Percentiles rank a stretch among this genome's conserved stretches.
Evolutionary conservation across 1,284 basidiomycete species (phyloP).

Genomic region (Ceratobasidium sp.): DNA sequence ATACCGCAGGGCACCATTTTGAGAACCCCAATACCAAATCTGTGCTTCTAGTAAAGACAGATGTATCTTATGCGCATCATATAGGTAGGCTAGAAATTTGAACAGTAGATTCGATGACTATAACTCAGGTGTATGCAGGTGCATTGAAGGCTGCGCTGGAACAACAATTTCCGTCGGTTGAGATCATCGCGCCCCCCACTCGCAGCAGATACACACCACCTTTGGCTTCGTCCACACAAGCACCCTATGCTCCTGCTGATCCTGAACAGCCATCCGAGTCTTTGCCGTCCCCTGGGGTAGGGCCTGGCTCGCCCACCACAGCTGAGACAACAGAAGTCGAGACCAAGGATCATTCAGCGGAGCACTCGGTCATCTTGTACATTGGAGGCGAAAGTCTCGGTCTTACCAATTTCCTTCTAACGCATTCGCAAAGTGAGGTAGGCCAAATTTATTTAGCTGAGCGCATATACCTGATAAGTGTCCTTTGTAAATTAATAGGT

Average conservation of each 20-base stretch:
- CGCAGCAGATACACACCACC: slow-evolving; percentile 43
- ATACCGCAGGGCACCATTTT: not conserved
- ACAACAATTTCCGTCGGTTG: slow-evolving; percentile 41
- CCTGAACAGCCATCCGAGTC: slow-evolving; percentile 39
- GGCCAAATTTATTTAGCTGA: slow-evolving; percentile 36
- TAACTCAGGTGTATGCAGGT: slow-evolving; percentile 11
- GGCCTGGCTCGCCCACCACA: not conserved
- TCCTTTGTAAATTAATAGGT: slow-evolving; percentile 59
- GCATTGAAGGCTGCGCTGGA: slow-evolving; percentile 17
- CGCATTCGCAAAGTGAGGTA: slow-evolving; percentile 62
- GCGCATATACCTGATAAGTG: slow-evolving; percentile 18
- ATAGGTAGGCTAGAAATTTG: slow-evolving; percentile 56
- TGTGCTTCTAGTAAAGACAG: slow-evolving; percentile 69
- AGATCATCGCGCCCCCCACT: slow-evolving; percentile 45
- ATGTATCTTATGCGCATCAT: slow-evolving; percentile 81
- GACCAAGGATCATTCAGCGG: slow-evolving; percentile 27
- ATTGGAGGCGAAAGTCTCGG: slow-evolving; percentile 84
- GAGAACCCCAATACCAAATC: slow-evolving; percentile 18
- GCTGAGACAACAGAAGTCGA: not conserved
- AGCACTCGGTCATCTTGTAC: slow-evolving; percentile 68
- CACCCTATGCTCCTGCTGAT: slow-evolving; percentile 43
- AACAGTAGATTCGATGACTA: not conserved
- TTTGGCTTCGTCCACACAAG: slow-evolving; percentile 20
- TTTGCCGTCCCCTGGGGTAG: not conserved
- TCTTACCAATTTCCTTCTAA: slow-evolving; percentile 88